Base-by-base conservation (phyloP, 2,329 filamentous ascomycete species). In the Drechslerella coelobrocha region DNA sequence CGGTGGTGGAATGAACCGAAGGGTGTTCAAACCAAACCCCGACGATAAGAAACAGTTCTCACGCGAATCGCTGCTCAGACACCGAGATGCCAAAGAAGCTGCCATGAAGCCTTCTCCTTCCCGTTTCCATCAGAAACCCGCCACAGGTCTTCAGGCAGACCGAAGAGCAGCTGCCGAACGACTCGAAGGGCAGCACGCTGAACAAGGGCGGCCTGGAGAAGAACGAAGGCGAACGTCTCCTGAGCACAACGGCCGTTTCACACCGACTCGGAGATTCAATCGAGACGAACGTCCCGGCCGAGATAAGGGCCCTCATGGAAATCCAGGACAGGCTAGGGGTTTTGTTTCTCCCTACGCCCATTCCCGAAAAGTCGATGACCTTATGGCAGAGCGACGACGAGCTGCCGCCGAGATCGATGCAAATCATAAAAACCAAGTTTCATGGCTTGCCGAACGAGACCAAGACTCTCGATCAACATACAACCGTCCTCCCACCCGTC, bases 1-100 rank as follows among this genome's bases (percentile, higher is more conserved):
- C 1, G 53, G 66, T 1, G 66, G 66, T 8, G 66, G 66, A 1
- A 71, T 71, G 66, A 71, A 71, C 45, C 26, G 66, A 29, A 52
- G 48, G 21, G n/a, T 10, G 10, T 71, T 71, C 66, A 71, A 19
- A 19, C 53, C 62, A 12, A 45, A 52, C 1, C 41, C 52, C 1
- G 66, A 60, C 2, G 66, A 71, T 24, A 71, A 71, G 26, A 29
- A 39, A 17, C 66, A 71, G 23, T 71, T 45, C 47, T 71, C 66
- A 17, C 45, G 54, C 23, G 66, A 62, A 26, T 41, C 47, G 0
- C 43, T 63, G 31, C 34, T 39, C 10, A 43, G 66, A 45, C 51
- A 14, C 17, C 52, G 45, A 34, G 66, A 71, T 2, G 14, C 47
- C 2, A 48, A 24, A 54, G 65, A 62, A 27, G 19, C 47, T 8